Evolutionary conservation across 768 basidiomycete genomes (phyloP).

Genomic region (Cystofilobasidium capitatum): DNA sequence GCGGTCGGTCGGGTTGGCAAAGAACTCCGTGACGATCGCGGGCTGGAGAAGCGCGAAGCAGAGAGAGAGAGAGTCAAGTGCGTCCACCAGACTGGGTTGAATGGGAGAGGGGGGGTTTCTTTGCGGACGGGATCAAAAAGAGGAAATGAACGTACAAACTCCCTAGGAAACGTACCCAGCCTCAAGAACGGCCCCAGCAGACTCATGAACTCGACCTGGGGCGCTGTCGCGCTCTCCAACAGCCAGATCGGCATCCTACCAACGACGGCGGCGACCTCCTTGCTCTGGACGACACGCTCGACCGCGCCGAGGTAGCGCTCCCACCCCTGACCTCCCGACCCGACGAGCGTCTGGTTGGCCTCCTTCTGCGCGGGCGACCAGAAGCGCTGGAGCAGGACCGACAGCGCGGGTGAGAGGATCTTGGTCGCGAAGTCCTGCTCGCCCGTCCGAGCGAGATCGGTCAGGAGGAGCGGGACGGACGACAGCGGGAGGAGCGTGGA

Average conservation of each 20-base stretch:
- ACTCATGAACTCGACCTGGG: conserved; percentile 44
- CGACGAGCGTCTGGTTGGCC: conserved; percentile 34
- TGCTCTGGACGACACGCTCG: conserved; percentile 67
- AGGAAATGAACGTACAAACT: conserved; percentile 67
- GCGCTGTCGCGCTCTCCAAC: conserved; percentile 32
- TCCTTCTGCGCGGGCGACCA: conserved; percentile 28
- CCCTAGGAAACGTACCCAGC: conserved; percentile 72
- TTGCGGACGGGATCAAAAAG: not conserved
- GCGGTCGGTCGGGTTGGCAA: conserved; percentile 72
- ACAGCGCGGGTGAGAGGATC: conserved; percentile 66
- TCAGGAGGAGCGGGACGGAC: conserved; percentile 71
- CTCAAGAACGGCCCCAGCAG: conserved; percentile 75
- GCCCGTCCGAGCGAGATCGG: conserved; percentile 50
- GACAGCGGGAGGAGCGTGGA: conserved; percentile 41
- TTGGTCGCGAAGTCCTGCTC: conserved; percentile 61
- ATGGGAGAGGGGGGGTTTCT: no score
- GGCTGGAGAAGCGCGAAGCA: conserved; percentile 48
- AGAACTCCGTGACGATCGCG: conserved; percentile 63
- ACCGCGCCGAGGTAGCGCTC: conserved; percentile 72
- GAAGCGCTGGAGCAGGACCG: conserved; percentile 38
- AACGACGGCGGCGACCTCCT: conserved; percentile 65
- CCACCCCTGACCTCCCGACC: conserved; percentile 52
- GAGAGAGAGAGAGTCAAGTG: not conserved
- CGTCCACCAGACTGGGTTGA: no score
- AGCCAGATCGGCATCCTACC: conserved; percentile 37